These are phyloP conservation scores for Cynara cardunculus DNA, from an alignment of 129 eudicot genomes.

Conservation along the genomic window DNA sequence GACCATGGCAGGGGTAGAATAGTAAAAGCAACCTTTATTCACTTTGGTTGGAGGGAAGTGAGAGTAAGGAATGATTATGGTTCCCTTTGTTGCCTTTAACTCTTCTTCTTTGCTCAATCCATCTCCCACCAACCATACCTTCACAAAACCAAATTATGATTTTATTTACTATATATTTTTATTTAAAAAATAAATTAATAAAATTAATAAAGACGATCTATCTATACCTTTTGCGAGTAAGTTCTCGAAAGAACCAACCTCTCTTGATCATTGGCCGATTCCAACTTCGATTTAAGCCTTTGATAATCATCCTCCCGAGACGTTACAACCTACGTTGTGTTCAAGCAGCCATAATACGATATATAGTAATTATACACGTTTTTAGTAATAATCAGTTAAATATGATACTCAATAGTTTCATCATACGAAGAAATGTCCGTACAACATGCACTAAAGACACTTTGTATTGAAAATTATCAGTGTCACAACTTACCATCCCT, in stretches of 20 bases:
- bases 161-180: neutral
- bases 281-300: constrained; percentile 38
- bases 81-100: constrained; percentile 65
- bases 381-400: no score
- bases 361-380: neutral
- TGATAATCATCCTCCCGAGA: constrained; percentile 35
- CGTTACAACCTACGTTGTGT: constrained; percentile 37
- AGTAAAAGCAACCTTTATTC: constrained; percentile 51
- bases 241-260: constrained; percentile 33
- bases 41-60: constrained; percentile 63
- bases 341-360: neutral
- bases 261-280: constrained; percentile 10
- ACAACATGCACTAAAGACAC: no score
- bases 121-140: constrained; percentile 89
- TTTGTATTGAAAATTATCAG: no score
- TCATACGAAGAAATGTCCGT: no score
- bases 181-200: neutral
- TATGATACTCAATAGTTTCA: no score
- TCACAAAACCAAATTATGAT: neutral
- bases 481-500: no score
- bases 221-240: constrained; percentile 37
- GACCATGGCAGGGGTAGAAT: constrained; percentile 63
- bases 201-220: neutral
- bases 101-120: constrained; percentile 64
- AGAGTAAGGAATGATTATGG: constrained; percentile 70